A percentile compares a stretch with the other conserved stretches of the same genome.
Evolutionary conservation across 768 basidiomycete species (phyloP).

Genomic region (Agaricus subrufescens): DNA sequence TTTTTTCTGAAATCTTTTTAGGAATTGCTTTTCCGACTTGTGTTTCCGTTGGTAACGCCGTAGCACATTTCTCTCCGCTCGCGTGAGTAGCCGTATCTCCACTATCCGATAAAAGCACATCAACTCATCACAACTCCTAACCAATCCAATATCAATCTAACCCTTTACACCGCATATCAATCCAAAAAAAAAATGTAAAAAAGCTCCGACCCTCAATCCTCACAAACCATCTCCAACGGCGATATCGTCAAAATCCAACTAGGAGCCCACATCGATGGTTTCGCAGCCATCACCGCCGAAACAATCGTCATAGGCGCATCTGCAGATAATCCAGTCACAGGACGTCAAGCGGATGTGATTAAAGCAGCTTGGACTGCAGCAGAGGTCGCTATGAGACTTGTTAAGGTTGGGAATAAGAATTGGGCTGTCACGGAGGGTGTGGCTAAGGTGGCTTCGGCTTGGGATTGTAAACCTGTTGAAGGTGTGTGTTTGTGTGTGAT

Average conservation of each 20-base stretch:
- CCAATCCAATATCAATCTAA: constrained; percentile 10
- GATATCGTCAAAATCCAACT: constrained; percentile 97
- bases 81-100: constrained; percentile 52
- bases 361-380: constrained; percentile 93
- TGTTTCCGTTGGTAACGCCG: constrained; percentile 92
- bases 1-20: constrained; percentile 22
- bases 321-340: constrained; percentile 70
- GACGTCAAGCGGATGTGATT: constrained; percentile 84
- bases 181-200: constrained; percentile 5
- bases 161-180: not conserved
- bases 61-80: constrained; percentile 96
- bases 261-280: constrained; percentile 97
- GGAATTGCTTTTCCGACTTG: constrained; percentile 94
- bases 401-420: constrained; percentile 93
- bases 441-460: constrained; percentile 60
- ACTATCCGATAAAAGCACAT: constrained; percentile 3
- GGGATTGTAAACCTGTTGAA: constrained; percentile 92
- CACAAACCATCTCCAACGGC: constrained; percentile 66
- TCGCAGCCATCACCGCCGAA: constrained; percentile 90
- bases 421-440: constrained; percentile 92
- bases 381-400: constrained; percentile 84
- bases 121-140: not conserved
- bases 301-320: constrained; percentile 87
- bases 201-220: constrained; percentile 72
- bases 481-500: constrained; percentile 40